phyloP scores from a whole-genome alignment of 352 stramenopile genomes.

The Phytophthora foliorum region DNA sequence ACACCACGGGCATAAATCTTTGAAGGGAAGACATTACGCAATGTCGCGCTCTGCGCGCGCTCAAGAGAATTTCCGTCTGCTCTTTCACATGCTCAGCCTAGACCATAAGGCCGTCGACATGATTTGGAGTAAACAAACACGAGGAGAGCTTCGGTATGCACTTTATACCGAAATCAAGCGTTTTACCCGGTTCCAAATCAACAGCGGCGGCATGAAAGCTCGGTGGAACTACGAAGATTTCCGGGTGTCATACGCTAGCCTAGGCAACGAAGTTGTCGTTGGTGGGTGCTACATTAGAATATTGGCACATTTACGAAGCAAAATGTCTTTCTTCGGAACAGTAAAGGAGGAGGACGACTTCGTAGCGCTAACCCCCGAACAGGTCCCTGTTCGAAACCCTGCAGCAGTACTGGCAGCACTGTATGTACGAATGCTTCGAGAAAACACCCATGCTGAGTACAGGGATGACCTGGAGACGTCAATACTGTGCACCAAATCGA shows the following conservation, averaged over 20 bases:
- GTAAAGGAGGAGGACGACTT: slow-evolving; percentile 64
- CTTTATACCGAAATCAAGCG: slow-evolving; percentile 88
- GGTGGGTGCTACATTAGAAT: slow-evolving; percentile 92
- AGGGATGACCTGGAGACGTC: slow-evolving; percentile 71
- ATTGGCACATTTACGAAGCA: slow-evolving; percentile 52
- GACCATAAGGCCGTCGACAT: slow-evolving; percentile 94
- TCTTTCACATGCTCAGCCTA: slow-evolving; percentile 95
- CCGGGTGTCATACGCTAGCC: slow-evolving; percentile 89
- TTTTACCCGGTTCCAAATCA: slow-evolving; percentile 83
- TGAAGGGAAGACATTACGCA: slow-evolving; percentile 20
- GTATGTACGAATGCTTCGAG: slow-evolving; percentile 80
- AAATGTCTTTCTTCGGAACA: slow-evolving; percentile 63
- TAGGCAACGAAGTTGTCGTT: slow-evolving; percentile 90
- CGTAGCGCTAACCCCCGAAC: slow-evolving; percentile 51
- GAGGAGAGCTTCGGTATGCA: slow-evolving; percentile 88
- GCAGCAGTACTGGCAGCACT: slow-evolving; percentile 61
- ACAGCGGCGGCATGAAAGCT: slow-evolving; percentile 71
- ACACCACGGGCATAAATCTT: slow-evolving; percentile 22
- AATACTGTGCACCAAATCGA: slow-evolving; percentile 68
- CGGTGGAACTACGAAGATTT: slow-evolving; percentile 98
- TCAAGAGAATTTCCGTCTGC: slow-evolving; percentile 94
- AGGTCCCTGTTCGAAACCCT: slow-evolving; percentile 67
- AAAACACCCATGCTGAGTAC: slow-evolving; percentile 79
- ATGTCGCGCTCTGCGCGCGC: slow-evolving; percentile 38
- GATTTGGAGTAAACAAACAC: slow-evolving; percentile 94